Percentiles rank a stretch among this genome's conserved stretches.
These are phyloP conservation scores for Cladophialophora chaetospira DNA, from an alignment of 2,329 filamentous ascomycete genomes.

Conservation along the genomic window DNA sequence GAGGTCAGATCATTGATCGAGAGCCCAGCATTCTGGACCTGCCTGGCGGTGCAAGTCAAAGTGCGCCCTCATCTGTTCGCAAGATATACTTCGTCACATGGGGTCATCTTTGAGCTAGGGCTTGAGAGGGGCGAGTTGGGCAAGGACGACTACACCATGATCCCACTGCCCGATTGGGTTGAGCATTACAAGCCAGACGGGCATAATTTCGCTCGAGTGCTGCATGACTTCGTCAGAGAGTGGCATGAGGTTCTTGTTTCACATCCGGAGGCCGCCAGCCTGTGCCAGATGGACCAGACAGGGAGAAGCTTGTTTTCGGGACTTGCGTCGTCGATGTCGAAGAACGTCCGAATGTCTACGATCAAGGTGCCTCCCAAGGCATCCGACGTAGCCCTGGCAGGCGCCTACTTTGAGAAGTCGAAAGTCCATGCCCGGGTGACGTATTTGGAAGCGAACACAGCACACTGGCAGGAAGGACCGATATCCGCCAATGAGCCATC, in stretches of 20 bases:
- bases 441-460: background rate
- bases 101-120: background rate
- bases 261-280: background rate
- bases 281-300: background rate
- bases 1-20: background rate
- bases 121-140: background rate
- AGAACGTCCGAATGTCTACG: background rate
- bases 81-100: background rate
- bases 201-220: background rate
- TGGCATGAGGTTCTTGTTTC: background rate
- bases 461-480: background rate
- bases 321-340: background rate
- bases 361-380: background rate
- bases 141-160: background rate
- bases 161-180: background rate
- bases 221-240: background rate
- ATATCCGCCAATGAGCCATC: background rate
- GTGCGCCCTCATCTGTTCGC: background rate
- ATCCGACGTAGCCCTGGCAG: background rate
- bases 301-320: background rate
- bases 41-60: background rate
- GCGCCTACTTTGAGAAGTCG: background rate
- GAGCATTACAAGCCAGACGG: background rate
- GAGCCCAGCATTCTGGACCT: background rate
- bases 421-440: background rate